A percentile compares a stretch with the other conserved stretches of the same genome.
Evolutionary conservation across 352 stramenopile species (phyloP).

Genomic region (Phytopythium sindhum): DNA sequence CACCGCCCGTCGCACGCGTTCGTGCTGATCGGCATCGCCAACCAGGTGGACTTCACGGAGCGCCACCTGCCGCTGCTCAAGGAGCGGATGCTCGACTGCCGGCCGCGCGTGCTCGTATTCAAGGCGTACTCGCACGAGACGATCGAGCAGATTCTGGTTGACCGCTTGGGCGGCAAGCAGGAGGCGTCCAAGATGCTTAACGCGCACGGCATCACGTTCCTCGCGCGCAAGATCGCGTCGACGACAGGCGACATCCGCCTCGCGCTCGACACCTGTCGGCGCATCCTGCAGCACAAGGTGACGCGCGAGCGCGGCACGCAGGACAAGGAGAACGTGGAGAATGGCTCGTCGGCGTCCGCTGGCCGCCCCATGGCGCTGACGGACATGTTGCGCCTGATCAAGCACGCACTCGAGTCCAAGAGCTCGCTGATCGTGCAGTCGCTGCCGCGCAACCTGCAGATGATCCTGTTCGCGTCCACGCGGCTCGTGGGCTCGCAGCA

Average conservation of each 20-base stretch:
- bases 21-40: conserved; percentile 78
- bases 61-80: conserved; percentile 61
- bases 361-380: conserved; percentile 48
- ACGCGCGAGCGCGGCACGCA: conserved; percentile 11
- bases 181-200: conserved; percentile 54
- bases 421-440: conserved; percentile 50
- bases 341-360: conserved; percentile 17
- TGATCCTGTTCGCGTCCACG: conserved; percentile 76
- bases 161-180: conserved; percentile 53
- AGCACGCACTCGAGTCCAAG: conserved; percentile 66
- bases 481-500: conserved; percentile 31
- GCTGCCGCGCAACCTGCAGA: conserved; percentile 74
- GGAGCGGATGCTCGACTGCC: conserved; percentile 43
- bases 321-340: conserved; percentile 32
- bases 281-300: conserved; percentile 60
- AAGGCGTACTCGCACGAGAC: conserved; percentile 74
- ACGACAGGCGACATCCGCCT: conserved; percentile 73
- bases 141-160: conserved; percentile 72
- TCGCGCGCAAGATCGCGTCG: conserved; percentile 77
- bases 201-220: conserved; percentile 65
- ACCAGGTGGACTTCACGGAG: conserved; percentile 84
- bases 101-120: conserved; percentile 72
- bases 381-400: conserved; percentile 74
- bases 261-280: conserved; percentile 69
- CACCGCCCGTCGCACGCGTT: conserved; percentile 58